phyloP scores from a whole-genome alignment of 306 rosid genomes.

The Inga oerstediana region DNA sequence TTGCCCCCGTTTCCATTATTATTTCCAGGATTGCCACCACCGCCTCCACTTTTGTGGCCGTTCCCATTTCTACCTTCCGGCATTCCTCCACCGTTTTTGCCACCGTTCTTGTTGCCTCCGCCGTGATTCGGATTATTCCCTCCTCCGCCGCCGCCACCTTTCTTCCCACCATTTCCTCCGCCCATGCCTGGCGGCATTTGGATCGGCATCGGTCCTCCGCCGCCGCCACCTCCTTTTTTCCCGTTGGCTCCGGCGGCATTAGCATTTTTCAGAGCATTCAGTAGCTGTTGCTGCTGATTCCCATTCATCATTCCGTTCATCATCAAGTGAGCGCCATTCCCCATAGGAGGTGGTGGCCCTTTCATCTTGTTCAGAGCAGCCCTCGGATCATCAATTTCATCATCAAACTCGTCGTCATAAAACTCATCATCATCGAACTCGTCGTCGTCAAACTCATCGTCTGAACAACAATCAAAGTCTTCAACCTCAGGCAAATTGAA shows the following conservation, averaged over 20 bases:
- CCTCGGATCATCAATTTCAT: conserved; percentile 53
- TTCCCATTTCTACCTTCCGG: conserved; percentile 26
- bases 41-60: neutral
- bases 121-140: conserved; percentile 35
- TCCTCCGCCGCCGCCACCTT: conserved; percentile 42
- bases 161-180: conserved; percentile 45
- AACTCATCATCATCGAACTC: conserved; percentile 22
- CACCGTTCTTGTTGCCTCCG: conserved; percentile 37
- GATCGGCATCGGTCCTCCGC: conserved; percentile 21
- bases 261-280: conserved; percentile 53
- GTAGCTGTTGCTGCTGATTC: conserved; percentile 43
- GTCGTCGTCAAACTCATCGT: conserved; percentile 51
- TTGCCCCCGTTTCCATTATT: conserved; percentile 33
- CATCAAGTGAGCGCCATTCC: conserved; percentile 49
- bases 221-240: conserved; percentile 17
- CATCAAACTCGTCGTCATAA: conserved; percentile 52
- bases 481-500: conserved; percentile 57
- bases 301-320: conserved; percentile 58
- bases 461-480: conserved; percentile 34
- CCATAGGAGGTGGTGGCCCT: conserved; percentile 26
- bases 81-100: neutral
- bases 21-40: conserved; percentile 32
- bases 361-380: conserved; percentile 56
- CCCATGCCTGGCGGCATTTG: conserved; percentile 33
- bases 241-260: conserved; percentile 41